These are phyloP conservation scores for Hyaloscypha bicolor DNA, from an alignment of 495 filamentous ascomycete species.

Conservation along the genomic window DNA sequence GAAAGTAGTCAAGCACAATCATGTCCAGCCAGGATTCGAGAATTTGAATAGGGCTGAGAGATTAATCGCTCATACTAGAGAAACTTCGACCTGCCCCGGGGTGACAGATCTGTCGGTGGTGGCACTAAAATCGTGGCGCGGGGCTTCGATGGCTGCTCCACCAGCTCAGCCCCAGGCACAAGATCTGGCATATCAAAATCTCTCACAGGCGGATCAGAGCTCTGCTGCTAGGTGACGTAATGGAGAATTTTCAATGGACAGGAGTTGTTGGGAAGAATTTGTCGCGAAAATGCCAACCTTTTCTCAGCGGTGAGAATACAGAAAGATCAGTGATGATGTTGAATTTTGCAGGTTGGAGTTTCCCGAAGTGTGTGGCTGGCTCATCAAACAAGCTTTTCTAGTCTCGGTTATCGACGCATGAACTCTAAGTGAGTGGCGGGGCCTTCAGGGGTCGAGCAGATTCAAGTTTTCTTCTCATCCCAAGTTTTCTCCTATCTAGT, in stretches of 20 bases:
- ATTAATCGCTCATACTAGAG: conserved; percentile 19
- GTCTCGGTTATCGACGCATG: not conserved
- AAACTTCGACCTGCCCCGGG: not conserved
- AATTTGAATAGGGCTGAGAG: not conserved
- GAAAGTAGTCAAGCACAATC: not conserved
- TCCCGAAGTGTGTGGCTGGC: not conserved
- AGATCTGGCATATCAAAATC: not conserved
- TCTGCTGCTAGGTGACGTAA: not conserved
- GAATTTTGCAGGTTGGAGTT: not conserved
- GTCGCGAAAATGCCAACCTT: not conserved
- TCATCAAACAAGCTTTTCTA: not conserved
- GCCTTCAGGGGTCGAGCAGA: not conserved
- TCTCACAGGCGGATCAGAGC: not conserved
- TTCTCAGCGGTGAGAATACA: not conserved
- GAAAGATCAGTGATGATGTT: not conserved
- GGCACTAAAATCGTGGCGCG: not conserved
- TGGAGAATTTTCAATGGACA: not conserved
- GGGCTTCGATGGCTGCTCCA: not conserved
- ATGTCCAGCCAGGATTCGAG: not conserved
- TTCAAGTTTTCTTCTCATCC: no score
- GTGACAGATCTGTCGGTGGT: not conserved
- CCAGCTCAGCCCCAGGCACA: conserved; percentile 10
- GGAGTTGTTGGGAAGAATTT: not conserved
- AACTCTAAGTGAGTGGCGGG: not conserved
- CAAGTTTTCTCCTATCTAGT: no score